Conservation (phyloP, 192 early-diverging fungal genomes). For the Mortierella claussenii region DNA sequence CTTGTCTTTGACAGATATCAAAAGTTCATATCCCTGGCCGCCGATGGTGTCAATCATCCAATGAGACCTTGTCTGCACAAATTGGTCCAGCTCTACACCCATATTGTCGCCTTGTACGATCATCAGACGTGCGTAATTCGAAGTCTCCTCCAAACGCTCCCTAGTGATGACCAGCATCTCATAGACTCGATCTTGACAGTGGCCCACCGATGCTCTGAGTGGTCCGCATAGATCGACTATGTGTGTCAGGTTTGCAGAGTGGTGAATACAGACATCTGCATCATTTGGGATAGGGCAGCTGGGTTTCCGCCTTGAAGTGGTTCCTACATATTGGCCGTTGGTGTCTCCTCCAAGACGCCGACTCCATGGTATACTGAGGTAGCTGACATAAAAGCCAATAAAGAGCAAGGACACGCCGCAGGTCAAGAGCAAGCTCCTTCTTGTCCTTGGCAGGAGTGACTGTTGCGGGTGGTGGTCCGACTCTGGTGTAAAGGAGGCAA, state of each 20-base stretch:
- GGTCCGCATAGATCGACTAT: constrained; percentile 2
- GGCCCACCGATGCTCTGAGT: background rate
- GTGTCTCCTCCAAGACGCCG: background rate
- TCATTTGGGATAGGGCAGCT: background rate
- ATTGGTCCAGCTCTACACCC: constrained; percentile 12
- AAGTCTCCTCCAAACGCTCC: background rate
- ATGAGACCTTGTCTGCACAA: constrained; percentile 36
- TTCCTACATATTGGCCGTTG: background rate
- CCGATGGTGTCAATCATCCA: constrained; percentile 26
- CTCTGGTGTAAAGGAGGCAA: no score
- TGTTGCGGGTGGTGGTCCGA: no score
- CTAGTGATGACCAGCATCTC: constrained; percentile 2
- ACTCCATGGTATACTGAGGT: background rate
- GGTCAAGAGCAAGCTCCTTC: constrained; percentile 97
- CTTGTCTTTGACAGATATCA: constrained; percentile 14
- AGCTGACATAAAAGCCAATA: background rate
- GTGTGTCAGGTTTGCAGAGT: background rate
- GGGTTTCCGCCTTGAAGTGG: background rate
- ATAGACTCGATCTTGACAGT: constrained; percentile 20
- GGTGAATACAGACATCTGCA: constrained; percentile 2
- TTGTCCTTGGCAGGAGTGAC: constrained; percentile 97
- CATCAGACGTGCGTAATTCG: constrained; percentile 8
- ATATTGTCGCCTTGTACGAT: constrained; percentile 19
- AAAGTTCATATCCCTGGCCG: constrained; percentile 12
- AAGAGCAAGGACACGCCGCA: background rate